A percentile compares a stretch with the other conserved stretches of the same genome.
Evolutionary conservation across 768 basidiomycete species (phyloP).

Genomic region (Mrakia frigida): DNA sequence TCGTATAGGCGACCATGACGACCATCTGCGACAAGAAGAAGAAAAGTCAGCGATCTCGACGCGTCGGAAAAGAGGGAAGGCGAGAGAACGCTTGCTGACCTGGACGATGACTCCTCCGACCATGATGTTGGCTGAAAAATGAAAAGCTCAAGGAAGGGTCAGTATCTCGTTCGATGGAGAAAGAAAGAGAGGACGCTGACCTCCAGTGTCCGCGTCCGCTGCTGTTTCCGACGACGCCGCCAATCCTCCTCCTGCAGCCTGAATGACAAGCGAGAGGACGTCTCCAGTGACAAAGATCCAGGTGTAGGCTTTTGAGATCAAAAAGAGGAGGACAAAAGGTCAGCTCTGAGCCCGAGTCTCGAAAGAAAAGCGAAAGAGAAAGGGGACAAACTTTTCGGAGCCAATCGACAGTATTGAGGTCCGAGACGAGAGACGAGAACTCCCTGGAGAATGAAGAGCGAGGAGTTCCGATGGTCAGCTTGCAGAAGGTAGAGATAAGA

Average conservation of each 20-base stretch:
- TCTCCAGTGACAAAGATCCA: not conserved
- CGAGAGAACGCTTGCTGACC: not conserved
- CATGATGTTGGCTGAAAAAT: not conserved
- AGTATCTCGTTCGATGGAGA: not conserved
- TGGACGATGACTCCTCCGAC: conserved; percentile 1
- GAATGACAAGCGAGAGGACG: not conserved
- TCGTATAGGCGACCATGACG: conserved; percentile 13
- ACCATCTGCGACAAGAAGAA: not conserved
- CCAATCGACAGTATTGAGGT: not conserved
- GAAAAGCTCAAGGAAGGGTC: not conserved
- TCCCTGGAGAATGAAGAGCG: not conserved
- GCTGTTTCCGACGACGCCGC: not conserved
- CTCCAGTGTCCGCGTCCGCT: not conserved
- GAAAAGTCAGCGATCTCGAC: not conserved
- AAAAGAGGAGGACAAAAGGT: not conserved
- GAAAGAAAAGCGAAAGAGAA: not conserved
- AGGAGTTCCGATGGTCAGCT: not conserved
- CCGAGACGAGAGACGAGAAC: not conserved
- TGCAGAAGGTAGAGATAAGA: not conserved
- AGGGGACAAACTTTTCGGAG: not conserved
- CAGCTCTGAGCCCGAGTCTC: not conserved
- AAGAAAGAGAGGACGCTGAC: not conserved
- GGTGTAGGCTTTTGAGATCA: not conserved
- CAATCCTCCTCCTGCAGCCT: not conserved
- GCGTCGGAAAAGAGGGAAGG: not conserved